Conservation (phyloP, 1,284 basidiomycete genomes). For the Hortiboletus rubellus region DNA sequence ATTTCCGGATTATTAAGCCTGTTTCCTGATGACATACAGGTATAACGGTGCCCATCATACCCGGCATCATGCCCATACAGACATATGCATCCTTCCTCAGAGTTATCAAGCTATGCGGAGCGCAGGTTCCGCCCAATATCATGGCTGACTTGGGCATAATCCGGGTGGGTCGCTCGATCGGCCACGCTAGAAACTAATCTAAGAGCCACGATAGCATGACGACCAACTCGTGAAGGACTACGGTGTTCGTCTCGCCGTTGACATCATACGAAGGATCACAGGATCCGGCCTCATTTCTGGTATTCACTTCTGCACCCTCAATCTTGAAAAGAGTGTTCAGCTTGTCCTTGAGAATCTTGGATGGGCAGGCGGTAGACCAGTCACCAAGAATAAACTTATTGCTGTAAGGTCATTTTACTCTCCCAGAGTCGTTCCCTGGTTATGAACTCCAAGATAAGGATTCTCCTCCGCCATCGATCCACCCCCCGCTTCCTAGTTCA, state of each 20-base stretch:
- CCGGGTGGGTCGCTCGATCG: conserved; percentile 53
- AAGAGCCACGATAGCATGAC: conserved; percentile 60
- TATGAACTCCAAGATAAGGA: conserved; percentile 39
- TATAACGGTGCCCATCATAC: conserved; percentile 89
- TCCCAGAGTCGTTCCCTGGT: conserved; percentile 1
- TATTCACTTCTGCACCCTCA: conserved; percentile 96
- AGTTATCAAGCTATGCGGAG: conserved; percentile 86
- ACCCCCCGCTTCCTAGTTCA: conserved; percentile 31
- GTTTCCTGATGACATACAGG: conserved; percentile 48
- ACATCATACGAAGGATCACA: conserved; percentile 66
- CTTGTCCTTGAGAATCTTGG: conserved; percentile 80
- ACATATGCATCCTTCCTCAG: conserved; percentile 93
- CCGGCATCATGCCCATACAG: conserved; percentile 98
- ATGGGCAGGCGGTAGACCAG: conserved; percentile 55
- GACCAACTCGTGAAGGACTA: conserved; percentile 91
- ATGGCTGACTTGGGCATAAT: conserved; percentile 76
- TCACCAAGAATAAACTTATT: conserved; percentile 67
- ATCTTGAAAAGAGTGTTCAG: conserved; percentile 94
- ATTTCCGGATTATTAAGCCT: neutral
- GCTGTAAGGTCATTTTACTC: conserved; percentile 45
- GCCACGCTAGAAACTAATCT: conserved; percentile 18
- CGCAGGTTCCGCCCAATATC: conserved; percentile 72
- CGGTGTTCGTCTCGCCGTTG: conserved; percentile 76
- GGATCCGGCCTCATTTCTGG: conserved; percentile 63
- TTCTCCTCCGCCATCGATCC: conserved; percentile 30